Evolutionary conservation across 371 early-diverging fungal genomes (phyloP), one percentile per base, ranked within the genome.

Genomic region (Saksenaea oblongispora): DNA sequence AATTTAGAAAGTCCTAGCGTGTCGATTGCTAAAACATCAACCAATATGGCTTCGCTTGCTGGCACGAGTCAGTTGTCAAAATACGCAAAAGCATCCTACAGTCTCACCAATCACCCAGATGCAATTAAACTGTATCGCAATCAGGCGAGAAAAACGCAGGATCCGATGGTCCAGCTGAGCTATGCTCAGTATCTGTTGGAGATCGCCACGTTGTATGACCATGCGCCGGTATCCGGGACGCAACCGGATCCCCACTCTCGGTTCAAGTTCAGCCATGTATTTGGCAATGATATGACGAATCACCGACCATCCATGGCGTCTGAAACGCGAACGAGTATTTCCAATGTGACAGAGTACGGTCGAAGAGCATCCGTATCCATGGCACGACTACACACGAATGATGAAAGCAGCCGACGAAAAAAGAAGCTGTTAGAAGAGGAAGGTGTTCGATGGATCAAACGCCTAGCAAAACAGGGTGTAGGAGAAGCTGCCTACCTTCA

Each of bases 151-250:
- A 83, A 83, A 39, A 88, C 86, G 58, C 80, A 82, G 34, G 93
- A 94, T 72, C 90, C 92, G 0, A 80, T 72, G 8, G 84, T 89
- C 18, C 94, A 92, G 74, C 76, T 94, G 18, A 89, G 85, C 37
- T 94, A 92, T 79, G 95, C 92, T 24, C 87, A 88, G 56, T 90
- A 89, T 58, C 67, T 91, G 27, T 74, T 91, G 9, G 86, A 87
- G 59, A 80, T 85, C 61, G 66, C 73, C 11, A 54, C 54, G 13
- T 26, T 64, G 1, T 73, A 66, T 34, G 70, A 62, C 13, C 56
- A 34, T 10, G 37, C 34, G 24, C 15, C 37, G 47, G 17, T 18
- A 9, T 42, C n/a, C 18, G 34, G 18, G 53, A 15, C 44, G 24
- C 18, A 55, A 24, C 18, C 35, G 15, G 61, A 47, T 27, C 26